Percentiles rank a stretch among this genome's conserved stretches.
These are phyloP conservation scores for Clitopilus hobsonii DNA, from an alignment of 768 basidiomycete genomes.

Conservation along the genomic window DNA sequence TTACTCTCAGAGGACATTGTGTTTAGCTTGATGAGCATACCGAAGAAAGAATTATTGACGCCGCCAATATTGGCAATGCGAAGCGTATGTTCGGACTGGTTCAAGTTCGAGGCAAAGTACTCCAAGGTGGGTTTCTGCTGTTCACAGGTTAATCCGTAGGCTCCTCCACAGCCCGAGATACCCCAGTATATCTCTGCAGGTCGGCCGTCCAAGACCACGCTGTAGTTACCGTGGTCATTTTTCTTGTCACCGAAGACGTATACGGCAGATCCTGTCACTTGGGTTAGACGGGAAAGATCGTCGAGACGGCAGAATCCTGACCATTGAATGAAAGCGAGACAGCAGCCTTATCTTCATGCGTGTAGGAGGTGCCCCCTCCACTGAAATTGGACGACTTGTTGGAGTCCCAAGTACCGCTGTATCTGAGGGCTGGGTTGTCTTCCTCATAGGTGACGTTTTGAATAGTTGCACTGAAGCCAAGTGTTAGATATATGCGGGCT, in stretches of 20 bases:
- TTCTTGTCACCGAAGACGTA: constrained; percentile 46
- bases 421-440: constrained; percentile 30
- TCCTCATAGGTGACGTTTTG: constrained; percentile 38
- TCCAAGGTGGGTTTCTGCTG: constrained; percentile 37
- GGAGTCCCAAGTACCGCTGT: constrained; percentile 34
- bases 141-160: constrained; percentile 40
- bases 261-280: constrained; percentile 32
- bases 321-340: constrained; percentile 37
- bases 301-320: constrained; percentile 8
- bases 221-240: constrained; percentile 43
- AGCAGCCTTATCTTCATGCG: constrained; percentile 33
- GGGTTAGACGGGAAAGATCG: background rate
- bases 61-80: constrained; percentile 36
- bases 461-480: constrained; percentile 28
- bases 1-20: background rate
- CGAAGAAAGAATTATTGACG: constrained; percentile 39
- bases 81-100: constrained; percentile 29
- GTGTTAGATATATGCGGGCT: too few relatives aligned
- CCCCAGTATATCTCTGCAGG: constrained; percentile 30
- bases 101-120: constrained; percentile 39
- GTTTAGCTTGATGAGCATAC: constrained; percentile 16
- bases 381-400: constrained; percentile 40
- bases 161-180: constrained; percentile 42
- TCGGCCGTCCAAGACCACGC: constrained; percentile 31
- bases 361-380: constrained; percentile 39